Evolutionary conservation across 2,329 filamentous ascomycete species (phyloP), one percentile per base, ranked within the genome.

Genomic region (Fusarium protoensiforme): DNA sequence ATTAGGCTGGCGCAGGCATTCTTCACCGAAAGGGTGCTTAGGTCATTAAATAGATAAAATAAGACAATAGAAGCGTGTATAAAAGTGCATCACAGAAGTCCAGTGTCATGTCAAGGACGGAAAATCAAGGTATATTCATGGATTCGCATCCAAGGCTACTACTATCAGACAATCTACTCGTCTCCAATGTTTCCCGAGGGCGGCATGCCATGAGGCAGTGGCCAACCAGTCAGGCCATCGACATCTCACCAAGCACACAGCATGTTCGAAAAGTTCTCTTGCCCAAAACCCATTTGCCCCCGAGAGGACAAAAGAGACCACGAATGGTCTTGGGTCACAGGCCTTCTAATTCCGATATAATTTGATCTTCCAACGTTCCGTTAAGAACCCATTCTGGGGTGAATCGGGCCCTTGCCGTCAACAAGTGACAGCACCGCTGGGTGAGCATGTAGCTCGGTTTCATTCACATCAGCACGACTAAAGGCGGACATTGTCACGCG

Each of bases 291-390:
- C 82, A 84, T 75, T 61, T 68, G 73, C 75, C 74, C 67, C 61
- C 69, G 53, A 77, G 66, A 71, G 74, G 77, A 77, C 73, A 73
- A 71, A 48, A 67, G 70, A 67, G 70, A 77, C 74, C 76, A 71
- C 74, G 72, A 36, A 61, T 27, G 69, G 71, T 73, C 73, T 61
- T 68, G 78, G 75, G 73, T 79, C 64, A 76, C 77, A 77, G 77
- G 83, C 82, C 83, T 84, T 84, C 83, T 83, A 79, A 78, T 77
- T 61, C 77, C 82, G 80, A 82, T 69, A 65, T 61, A 41, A 13
- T 78, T 82, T 76, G 39, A 85, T 93, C 86, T 94, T 81, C 92
- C 92, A 93, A 92, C 91, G 92, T 90, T 94, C 92, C 92, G 92
- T 94, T 94, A 92, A 92, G 91, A 87, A 87, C 88, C 86, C 84